Evolutionary conservation across 2,329 filamentous ascomycete species (phyloP).

Genomic region (Penicillium sp.): DNA sequence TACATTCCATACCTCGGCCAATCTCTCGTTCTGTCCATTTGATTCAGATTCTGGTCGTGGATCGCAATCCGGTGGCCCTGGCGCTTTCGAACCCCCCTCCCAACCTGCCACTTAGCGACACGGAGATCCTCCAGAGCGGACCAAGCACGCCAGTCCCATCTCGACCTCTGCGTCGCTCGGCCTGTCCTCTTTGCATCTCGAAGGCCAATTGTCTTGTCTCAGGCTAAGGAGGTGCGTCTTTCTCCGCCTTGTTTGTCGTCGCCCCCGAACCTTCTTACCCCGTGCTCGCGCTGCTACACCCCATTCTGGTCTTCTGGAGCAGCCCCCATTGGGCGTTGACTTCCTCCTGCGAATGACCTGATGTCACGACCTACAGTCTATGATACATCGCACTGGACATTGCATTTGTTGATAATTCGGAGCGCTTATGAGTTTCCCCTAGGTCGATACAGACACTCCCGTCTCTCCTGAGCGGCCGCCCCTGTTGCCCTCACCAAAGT

Average conservation of each 20-base stretch:
- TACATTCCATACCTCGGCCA: background rate
- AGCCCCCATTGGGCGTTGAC: slow-evolving; percentile 14
- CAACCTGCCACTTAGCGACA: slow-evolving; percentile 40
- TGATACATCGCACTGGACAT: background rate
- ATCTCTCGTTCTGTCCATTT: background rate
- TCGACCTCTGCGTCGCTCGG: slow-evolving; percentile 12
- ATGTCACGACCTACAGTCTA: background rate
- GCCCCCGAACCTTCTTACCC: slow-evolving; percentile 14
- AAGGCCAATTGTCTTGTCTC: slow-evolving; percentile 18
- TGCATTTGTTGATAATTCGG: slow-evolving; percentile 13
- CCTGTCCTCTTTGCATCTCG: slow-evolving; percentile 3
- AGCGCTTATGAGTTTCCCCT: slow-evolving; percentile 27
- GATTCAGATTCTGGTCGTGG: slow-evolving; percentile 6
- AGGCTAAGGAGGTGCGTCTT: slow-evolving; percentile 16
- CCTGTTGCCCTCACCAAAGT: slow-evolving; percentile 19
- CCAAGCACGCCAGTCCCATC: slow-evolving; percentile 19
- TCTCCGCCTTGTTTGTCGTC: background rate
- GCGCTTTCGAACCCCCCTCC: slow-evolving; percentile 30
- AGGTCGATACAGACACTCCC: slow-evolving; percentile 30
- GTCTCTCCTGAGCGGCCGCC: slow-evolving; percentile 21
- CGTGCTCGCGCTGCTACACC: slow-evolving; percentile 23
- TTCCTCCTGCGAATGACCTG: background rate
- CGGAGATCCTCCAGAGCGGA: slow-evolving; percentile 33
- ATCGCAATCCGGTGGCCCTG: slow-evolving; percentile 18
- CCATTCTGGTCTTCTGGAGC: slow-evolving; percentile 4